Conservation (phyloP, 495 filamentous ascomycete genomes). For the Neurospora cerealis region DNA sequence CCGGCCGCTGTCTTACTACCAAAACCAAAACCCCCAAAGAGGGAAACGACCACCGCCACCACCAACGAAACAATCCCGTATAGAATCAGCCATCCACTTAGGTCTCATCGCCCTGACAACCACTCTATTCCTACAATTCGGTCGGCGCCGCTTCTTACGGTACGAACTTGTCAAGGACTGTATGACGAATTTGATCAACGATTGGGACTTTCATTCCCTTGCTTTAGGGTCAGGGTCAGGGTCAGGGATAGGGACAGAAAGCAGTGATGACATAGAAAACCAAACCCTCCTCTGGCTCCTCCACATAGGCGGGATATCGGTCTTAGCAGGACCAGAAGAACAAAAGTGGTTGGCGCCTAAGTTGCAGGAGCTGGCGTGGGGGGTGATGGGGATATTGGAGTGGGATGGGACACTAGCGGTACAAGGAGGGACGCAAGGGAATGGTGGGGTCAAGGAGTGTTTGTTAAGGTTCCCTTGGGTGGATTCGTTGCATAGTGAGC, state of each 20-base stretch:
- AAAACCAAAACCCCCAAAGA: neutral
- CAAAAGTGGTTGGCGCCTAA: neutral
- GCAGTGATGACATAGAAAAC: neutral
- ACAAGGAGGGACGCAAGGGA: neutral
- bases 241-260: neutral
- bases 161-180: neutral
- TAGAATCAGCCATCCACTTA: neutral
- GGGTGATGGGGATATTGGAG: neutral
- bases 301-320: neutral
- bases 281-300: neutral
- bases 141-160: neutral
- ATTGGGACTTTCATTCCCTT: neutral
- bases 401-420: neutral
- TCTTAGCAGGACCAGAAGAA: neutral
- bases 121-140: neutral
- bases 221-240: too few relatives aligned
- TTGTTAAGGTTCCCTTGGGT: neutral
- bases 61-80: neutral
- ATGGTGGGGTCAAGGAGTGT: neutral
- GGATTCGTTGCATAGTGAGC: neutral
- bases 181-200: neutral
- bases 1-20: neutral
- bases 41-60: neutral
- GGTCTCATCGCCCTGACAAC: neutral
- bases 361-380: neutral